phyloP scores from a whole-genome alignment of 805 yeast genomes.

The Brettanomyces sp. region DNA sequence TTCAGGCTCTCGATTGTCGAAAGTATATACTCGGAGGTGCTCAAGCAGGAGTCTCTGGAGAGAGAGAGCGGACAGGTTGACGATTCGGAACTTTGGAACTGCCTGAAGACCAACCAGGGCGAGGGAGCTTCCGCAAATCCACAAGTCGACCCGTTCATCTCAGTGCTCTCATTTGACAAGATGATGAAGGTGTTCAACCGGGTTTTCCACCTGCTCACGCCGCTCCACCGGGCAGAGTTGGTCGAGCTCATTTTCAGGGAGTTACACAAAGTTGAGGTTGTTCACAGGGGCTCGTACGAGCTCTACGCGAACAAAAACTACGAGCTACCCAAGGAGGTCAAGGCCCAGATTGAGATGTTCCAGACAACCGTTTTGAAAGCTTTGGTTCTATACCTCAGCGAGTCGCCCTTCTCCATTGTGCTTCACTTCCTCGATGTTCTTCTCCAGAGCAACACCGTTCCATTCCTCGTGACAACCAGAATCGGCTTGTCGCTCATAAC shows the following conservation, averaged over 20 bases:
- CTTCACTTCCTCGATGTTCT: slow-evolving; percentile 64
- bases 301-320: slow-evolving; percentile 36
- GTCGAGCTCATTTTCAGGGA: slow-evolving; percentile 73
- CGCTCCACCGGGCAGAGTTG: slow-evolving; percentile 68
- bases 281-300: slow-evolving; percentile 71
- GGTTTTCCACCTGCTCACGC: slow-evolving; percentile 69
- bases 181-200: slow-evolving; percentile 86
- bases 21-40: slow-evolving; percentile 63
- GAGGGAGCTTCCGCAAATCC: slow-evolving; percentile 37
- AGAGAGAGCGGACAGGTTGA: slow-evolving; percentile 45
- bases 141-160: slow-evolving; percentile 71
- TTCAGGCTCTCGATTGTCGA: slow-evolving; percentile 65
- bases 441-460: slow-evolving; percentile 60
- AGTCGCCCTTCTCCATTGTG: slow-evolving; percentile 70
- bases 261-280: slow-evolving; percentile 68
- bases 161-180: slow-evolving; percentile 74
- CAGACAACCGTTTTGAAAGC: slow-evolving; percentile 76
- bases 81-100: slow-evolving; percentile 57
- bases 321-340: slow-evolving; percentile 43
- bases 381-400: slow-evolving; percentile 74
- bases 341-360: slow-evolving; percentile 64
- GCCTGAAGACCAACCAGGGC: slow-evolving; percentile 64
- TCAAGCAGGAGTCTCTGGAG: slow-evolving; percentile 69
- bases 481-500: slow-evolving; percentile 83
- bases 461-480: slow-evolving; percentile 60